Percentiles rank a stretch among this genome's conserved stretches.
These are phyloP conservation scores for Rhinocladiella mackenziei DNA, from an alignment of 2,329 filamentous ascomycete genomes.

Conservation along the genomic window DNA sequence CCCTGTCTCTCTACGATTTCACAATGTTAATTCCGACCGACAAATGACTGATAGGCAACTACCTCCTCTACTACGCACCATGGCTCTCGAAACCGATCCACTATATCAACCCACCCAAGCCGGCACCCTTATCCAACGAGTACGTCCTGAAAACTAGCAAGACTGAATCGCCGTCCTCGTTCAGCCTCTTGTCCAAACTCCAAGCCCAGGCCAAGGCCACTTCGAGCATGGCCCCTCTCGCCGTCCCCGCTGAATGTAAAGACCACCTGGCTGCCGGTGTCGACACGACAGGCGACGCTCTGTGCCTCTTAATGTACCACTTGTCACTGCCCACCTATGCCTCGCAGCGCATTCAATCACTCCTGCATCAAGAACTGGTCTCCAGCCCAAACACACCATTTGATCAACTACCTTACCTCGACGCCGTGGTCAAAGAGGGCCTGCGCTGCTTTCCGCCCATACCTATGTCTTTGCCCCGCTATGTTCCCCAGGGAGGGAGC, in stretches of 20 bases:
- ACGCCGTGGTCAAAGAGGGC: constrained; percentile 47
- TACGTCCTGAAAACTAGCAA: constrained; percentile 48
- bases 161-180: constrained; percentile 34
- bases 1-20: too few species aligned
- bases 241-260: constrained; percentile 58
- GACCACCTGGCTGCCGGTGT: constrained; percentile 70
- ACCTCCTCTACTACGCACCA: constrained; percentile 4
- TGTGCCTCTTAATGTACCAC: constrained; percentile 69
- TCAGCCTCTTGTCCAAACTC: constrained; percentile 56
- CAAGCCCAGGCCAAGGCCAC: constrained; percentile 29
- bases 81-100: constrained; percentile 45
- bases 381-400: constrained; percentile 34
- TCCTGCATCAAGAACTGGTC: constrained; percentile 52
- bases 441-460: constrained; percentile 47
- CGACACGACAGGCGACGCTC: constrained; percentile 65
- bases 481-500: constrained; percentile 39
- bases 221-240: constrained; percentile 4
- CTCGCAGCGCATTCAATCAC: constrained; percentile 50
- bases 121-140: constrained; percentile 56
- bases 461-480: constrained; percentile 29
- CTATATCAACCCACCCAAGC: constrained; percentile 52
- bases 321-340: constrained; percentile 55
- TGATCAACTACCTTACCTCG: constrained; percentile 40
- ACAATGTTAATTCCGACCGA: constrained; percentile 27
- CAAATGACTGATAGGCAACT: constrained; percentile 1